phyloP scores from a whole-genome alignment of 805 yeast genomes.

The Candida arabinofermentans region DNA sequence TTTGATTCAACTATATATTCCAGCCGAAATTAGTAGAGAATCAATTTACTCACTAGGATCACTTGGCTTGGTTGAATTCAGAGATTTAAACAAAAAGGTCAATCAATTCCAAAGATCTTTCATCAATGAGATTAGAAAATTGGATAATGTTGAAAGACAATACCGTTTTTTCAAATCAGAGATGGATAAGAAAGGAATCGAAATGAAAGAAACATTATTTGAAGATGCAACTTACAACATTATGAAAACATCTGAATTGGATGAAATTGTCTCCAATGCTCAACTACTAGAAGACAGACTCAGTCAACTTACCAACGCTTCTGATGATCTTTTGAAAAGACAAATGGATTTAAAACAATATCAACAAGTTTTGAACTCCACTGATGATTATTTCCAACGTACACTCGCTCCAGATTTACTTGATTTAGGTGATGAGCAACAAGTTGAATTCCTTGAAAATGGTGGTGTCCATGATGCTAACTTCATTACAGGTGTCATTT shows the following conservation, averaged over 20 bases:
- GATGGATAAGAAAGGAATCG: constrained; percentile 38
- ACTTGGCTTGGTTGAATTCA: constrained; percentile 78
- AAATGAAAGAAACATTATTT: constrained; percentile 17
- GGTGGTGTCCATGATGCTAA: constrained; percentile 36
- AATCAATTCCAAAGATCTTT: constrained; percentile 87
- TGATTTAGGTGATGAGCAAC: constrained; percentile 28
- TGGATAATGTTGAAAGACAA: constrained; percentile 89
- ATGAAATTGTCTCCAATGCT: constrained; percentile 62
- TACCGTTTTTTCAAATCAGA: constrained; percentile 51
- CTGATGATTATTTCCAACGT: constrained; percentile 43
- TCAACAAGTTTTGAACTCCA: constrained; percentile 54
- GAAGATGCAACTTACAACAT: constrained; percentile 20
- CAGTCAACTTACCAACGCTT: constrained; percentile 63
- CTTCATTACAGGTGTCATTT: constrained; percentile 79
- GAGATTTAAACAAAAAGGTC: constrained; percentile 82
- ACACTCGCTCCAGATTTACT: constrained; percentile 24
- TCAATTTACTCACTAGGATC: constrained; percentile 84
- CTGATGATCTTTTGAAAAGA: constrained; percentile 56
- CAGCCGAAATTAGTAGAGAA: constrained; percentile 86
- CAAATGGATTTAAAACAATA: constrained; percentile 68
- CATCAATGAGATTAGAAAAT: constrained; percentile 78
- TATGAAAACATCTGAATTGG: constrained; percentile 47
- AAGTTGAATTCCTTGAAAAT: constrained; percentile 36
- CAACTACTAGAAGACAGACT: constrained; percentile 71
- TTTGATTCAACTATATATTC: constrained; percentile 83